These are phyloP conservation scores for Suillus bovinus DNA, from an alignment of 768 basidiomycete genomes.

Conservation along the genomic window DNA sequence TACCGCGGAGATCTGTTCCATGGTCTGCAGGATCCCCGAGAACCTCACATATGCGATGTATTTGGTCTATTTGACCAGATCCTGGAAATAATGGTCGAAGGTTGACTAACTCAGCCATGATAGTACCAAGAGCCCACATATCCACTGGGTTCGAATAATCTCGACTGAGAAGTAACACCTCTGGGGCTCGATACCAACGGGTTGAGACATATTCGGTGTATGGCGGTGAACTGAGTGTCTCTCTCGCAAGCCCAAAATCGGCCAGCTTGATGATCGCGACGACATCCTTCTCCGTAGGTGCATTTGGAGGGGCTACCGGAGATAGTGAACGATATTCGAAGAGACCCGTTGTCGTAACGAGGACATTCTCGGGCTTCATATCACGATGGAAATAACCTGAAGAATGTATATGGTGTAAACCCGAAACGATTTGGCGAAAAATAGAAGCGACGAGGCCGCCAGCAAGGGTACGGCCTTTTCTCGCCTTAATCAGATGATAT, in stretches of 20 bases:
- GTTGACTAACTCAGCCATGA: slow-evolving; percentile 96
- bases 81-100: slow-evolving; percentile 96
- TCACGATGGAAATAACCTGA: slow-evolving; percentile 98
- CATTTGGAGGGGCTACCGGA: slow-evolving; percentile 61
- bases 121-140: slow-evolving; percentile 99
- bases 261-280: slow-evolving; percentile 97
- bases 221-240: slow-evolving; percentile 84
- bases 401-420: slow-evolving; percentile 89
- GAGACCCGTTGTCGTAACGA: slow-evolving; percentile 96
- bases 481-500: slow-evolving; percentile 97
- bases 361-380: slow-evolving; percentile 99
- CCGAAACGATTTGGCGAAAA: slow-evolving; percentile 88
- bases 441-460: slow-evolving; percentile 95
- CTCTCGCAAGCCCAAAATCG: slow-evolving; percentile 95
- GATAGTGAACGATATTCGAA: slow-evolving; percentile 86
- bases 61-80: slow-evolving; percentile 89
- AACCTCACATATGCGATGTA: slow-evolving; percentile 87
- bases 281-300: slow-evolving; percentile 87
- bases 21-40: slow-evolving; percentile 91
- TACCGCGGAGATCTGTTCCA: slow-evolving; percentile 69
- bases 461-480: slow-evolving; percentile 94
- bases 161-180: slow-evolving; percentile 86
- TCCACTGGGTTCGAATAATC: slow-evolving; percentile 98
- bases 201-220: slow-evolving; percentile 99
- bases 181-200: slow-evolving; percentile 99